Base-by-base conservation (phyloP, 495 filamentous ascomycete genomes). In the Xylaria telfairii region DNA sequence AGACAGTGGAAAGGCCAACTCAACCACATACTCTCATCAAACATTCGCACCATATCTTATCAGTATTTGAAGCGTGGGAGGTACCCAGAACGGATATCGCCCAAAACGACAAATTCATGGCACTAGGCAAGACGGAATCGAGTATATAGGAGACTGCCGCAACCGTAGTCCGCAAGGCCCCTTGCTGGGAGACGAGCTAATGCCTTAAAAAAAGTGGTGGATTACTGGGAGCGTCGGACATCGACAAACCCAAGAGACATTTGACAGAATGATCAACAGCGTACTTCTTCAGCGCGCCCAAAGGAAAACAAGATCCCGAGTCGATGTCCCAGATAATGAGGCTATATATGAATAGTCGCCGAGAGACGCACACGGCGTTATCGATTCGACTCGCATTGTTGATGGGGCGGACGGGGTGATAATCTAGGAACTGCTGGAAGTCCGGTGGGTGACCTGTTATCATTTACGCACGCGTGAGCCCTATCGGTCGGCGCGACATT, bases 1-100 rank as follows among this genome's bases (percentile, higher is more conserved):
- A 26, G n/a, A 49, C 62, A 47, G 56, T 32, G 53, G 56, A 26
- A 37, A 69, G 32, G 53, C 42, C 10, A 47, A 53, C 21, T 26
- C 44, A 62, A 62, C 67, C 67, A 62, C 13, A 62, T 54, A 42
- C 57, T 28, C 46, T 63, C 47, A n/a, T 41, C 34, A 54, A 59
- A 63, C 57, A 69, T 62, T 24, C 30, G 46, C 26, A 63, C 49
- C 57, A 63, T 42, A 54, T 62, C 44, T 59, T 49, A 32, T 69
- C 37, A 68, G 67, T 69, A 51, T 63, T 57, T 53, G 57, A 28
- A 24, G 32, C 12, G 44, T 44, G 63, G 67, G 26, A 41, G 15
- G 15, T 32, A 53, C 30, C 24, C 34, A 12, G 42, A 4, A 53
- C 30, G 44, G 47, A 57, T 42, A 51, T 44, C 46, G 41, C 42